Evolutionary conservation across 441 rosid species (phyloP).

Genomic region (Adansonia madagascariensis): DNA sequence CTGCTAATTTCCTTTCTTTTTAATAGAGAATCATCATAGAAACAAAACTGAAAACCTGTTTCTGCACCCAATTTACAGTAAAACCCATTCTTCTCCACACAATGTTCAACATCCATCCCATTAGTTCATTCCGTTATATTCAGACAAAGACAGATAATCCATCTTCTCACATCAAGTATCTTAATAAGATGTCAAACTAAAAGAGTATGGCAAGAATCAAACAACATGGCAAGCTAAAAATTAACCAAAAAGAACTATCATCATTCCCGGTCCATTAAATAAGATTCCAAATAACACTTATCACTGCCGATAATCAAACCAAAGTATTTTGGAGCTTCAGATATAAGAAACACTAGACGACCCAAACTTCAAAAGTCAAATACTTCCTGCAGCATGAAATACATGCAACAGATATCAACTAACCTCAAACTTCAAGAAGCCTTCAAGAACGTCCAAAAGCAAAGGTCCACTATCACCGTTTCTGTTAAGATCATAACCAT

Average conservation of each 20-base stretch:
- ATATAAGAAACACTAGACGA: background rate
- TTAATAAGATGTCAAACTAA: background rate
- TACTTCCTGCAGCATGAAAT: background rate
- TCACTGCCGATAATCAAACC: background rate
- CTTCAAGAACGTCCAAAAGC: constrained; percentile 93
- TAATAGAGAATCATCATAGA: background rate
- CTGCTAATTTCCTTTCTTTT: background rate
- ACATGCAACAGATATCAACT: constrained; percentile 25
- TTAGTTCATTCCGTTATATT: constrained; percentile 7
- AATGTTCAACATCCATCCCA: background rate
- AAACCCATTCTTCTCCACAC: background rate
- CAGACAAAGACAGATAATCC: background rate
- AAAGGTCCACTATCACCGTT: constrained; percentile 81
- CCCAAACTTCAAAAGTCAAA: constrained; percentile 26
- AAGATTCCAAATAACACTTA: constrained; percentile 6
- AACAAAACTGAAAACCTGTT: background rate
- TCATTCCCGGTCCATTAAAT: background rate
- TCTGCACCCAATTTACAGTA: constrained; percentile 12
- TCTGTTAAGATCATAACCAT: constrained; percentile 77
- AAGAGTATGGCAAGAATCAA: background rate
- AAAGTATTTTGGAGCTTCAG: background rate
- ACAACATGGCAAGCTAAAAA: background rate
- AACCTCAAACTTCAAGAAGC: constrained; percentile 87
- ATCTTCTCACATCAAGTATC: background rate
- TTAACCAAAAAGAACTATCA: background rate